phyloP scores from a whole-genome alignment of 1,284 basidiomycete species.

The Sphagnurus paluster region DNA sequence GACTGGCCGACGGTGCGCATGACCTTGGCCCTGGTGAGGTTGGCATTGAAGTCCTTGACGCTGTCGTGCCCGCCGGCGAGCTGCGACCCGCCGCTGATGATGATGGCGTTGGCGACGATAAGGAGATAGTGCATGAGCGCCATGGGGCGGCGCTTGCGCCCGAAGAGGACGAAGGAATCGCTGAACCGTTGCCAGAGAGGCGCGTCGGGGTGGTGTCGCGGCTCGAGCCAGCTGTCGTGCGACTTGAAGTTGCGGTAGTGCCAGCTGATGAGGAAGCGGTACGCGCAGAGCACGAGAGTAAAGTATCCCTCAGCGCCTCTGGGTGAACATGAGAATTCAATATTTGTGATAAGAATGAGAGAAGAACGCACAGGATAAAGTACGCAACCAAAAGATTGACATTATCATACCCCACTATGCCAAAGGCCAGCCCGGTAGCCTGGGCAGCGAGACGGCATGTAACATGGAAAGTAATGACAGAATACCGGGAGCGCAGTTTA shows the following conservation, averaged over 20 bases:
- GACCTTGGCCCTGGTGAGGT: slow-evolving; percentile 24
- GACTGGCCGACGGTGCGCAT: slow-evolving; percentile 30
- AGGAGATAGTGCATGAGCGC: slow-evolving; percentile 28
- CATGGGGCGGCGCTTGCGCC: slow-evolving; percentile 24
- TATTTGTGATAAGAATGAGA: not conserved
- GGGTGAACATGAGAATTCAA: not conserved
- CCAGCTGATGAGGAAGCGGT: slow-evolving; percentile 36
- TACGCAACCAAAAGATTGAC: slow-evolving; percentile 30
- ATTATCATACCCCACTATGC: slow-evolving; percentile 28
- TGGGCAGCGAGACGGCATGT: slow-evolving; percentile 33
- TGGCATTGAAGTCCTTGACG: slow-evolving; percentile 17
- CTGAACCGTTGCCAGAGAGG: slow-evolving; percentile 17
- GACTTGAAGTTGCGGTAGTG: slow-evolving; percentile 31
- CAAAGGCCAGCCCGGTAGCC: slow-evolving; percentile 31
- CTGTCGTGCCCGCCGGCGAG: slow-evolving; percentile 26
- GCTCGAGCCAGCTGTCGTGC: slow-evolving; percentile 35
- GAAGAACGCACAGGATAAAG: slow-evolving; percentile 24
- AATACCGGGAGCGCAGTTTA: slow-evolving; percentile 28
- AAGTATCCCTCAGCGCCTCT: slow-evolving; percentile 33
- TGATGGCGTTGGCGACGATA: slow-evolving; percentile 29
- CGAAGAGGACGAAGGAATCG: slow-evolving; percentile 20
- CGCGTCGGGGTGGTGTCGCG: slow-evolving; percentile 17
- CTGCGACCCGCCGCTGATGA: slow-evolving; percentile 30
- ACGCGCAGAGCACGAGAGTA: slow-evolving; percentile 32
- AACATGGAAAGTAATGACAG: slow-evolving; percentile 32